Conservation (phyloP, 2,329 filamentous ascomycete genomes). For the Stagonosporopsis rhizophila region DNA sequence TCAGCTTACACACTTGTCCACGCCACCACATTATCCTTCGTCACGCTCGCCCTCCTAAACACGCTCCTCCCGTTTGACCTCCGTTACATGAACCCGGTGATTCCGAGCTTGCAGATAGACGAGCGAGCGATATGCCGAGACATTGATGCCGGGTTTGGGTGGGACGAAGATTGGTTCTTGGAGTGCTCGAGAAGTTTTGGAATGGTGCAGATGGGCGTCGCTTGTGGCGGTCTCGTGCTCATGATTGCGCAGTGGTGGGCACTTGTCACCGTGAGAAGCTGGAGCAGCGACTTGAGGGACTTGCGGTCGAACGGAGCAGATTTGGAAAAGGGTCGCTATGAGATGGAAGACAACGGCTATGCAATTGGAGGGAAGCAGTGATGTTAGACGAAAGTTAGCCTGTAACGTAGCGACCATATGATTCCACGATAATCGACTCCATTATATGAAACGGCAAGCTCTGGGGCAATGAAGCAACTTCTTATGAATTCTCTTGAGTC, state of each 20-base stretch:
- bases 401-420: slow-evolving; percentile 14
- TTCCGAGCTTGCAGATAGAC: slow-evolving; percentile 33
- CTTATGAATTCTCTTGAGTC: neutral
- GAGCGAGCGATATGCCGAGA: slow-evolving; percentile 34
- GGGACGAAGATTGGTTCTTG: slow-evolving; percentile 38
- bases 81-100: slow-evolving; percentile 28
- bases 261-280: slow-evolving; percentile 36
- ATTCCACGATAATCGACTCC: slow-evolving; percentile 6
- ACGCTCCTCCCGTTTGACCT: slow-evolving; percentile 33
- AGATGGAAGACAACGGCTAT: slow-evolving; percentile 1
- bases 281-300: slow-evolving; percentile 29
- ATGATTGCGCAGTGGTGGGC: slow-evolving; percentile 48
- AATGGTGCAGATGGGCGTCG: slow-evolving; percentile 31
- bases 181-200: slow-evolving; percentile 39
- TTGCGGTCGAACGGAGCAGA: slow-evolving; percentile 13
- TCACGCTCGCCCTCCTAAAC: slow-evolving; percentile 36
- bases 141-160: slow-evolving; percentile 36
- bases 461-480: neutral
- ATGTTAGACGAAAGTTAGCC: slow-evolving; percentile 11
- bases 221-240: slow-evolving; percentile 32
- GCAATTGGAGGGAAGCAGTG: slow-evolving; percentile 15
- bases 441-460: neutral
- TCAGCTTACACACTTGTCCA: slow-evolving; percentile 39
- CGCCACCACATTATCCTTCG: slow-evolving; percentile 34
- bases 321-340: slow-evolving; percentile 25